These are phyloP conservation scores for Vinca major DNA, from an alignment of 305 asterid genomes.

Conservation along the genomic window DNA sequence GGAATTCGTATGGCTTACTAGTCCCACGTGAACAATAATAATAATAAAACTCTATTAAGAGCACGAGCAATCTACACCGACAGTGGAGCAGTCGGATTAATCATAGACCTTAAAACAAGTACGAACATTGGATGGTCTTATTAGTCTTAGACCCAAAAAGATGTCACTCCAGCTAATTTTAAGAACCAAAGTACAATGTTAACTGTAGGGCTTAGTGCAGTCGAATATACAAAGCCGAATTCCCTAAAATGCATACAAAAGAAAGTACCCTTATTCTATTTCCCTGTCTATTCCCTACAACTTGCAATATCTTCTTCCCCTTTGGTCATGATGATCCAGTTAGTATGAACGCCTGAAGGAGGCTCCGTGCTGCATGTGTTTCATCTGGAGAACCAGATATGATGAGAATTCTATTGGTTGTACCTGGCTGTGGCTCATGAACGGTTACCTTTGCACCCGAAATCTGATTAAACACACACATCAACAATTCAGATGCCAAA, in stretches of 20 bases:
- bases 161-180: not conserved
- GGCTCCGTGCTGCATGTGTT: constrained; percentile 74
- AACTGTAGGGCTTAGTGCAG: not conserved
- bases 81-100: too few relatives aligned
- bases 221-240: constrained; percentile 1
- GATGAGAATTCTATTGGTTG: constrained; percentile 35
- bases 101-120: too few relatives aligned
- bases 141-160: not conserved
- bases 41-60: too few relatives aligned
- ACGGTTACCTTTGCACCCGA: constrained; percentile 67
- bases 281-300: not conserved
- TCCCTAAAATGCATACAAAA: not conserved
- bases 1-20: not conserved
- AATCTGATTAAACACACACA: constrained; percentile 31
- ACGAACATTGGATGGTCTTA: too few relatives aligned
- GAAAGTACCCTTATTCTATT: not conserved
- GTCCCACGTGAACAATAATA: not conserved
- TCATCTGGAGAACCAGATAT: constrained; percentile 67
- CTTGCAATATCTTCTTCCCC: not conserved
- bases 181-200: constrained; percentile 1
- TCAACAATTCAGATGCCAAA: not conserved
- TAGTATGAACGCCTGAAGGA: constrained; percentile 63
- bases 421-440: constrained; percentile 41
- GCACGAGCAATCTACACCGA: too few relatives aligned
- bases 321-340: constrained; percentile 27